Percentiles rank a stretch among this genome's conserved stretches.
phyloP scores from a whole-genome alignment of 202 grass and related monocot genomes.

The Panicum hallii region DNA sequence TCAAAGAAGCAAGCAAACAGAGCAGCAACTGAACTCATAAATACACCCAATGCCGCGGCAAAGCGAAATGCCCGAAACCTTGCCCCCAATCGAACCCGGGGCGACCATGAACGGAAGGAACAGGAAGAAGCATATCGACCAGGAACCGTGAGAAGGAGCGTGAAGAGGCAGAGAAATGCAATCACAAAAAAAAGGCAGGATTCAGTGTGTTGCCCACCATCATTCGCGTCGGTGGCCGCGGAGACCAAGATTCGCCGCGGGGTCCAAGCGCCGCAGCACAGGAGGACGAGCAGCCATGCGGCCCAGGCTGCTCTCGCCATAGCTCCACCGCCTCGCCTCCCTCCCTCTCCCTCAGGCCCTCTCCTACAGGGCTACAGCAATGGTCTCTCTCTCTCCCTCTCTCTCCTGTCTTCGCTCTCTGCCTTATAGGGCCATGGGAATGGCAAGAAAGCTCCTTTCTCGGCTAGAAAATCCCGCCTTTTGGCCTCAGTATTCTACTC shows the following conservation, averaged over 20 bases:
- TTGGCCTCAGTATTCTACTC: not conserved
- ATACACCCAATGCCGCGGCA: conserved; percentile 9
- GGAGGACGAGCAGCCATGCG: conserved; percentile 34
- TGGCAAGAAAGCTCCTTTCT: conserved; percentile 52
- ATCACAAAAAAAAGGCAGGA: conserved; percentile 23
- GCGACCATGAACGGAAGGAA: conserved; percentile 4
- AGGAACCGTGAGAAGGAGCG: not conserved
- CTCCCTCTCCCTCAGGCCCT: not conserved
- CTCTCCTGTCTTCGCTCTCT: not conserved
- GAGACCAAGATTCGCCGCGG: conserved; percentile 46
- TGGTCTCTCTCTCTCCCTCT: not conserved
- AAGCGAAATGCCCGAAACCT: conserved; percentile 4
- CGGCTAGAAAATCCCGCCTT: conserved; percentile 38
- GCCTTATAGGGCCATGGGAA: conserved; percentile 35
- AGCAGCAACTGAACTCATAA: conserved; percentile 10
- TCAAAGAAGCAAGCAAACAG: not conserved
- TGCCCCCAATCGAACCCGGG: conserved; percentile 27
- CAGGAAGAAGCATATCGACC: not conserved
- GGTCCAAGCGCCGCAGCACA: conserved; percentile 42
- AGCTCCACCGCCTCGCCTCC: conserved; percentile 29
- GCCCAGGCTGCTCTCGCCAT: conserved; percentile 41
- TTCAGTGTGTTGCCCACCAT: conserved; percentile 44
- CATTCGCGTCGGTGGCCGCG: conserved; percentile 56
- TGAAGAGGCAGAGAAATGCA: conserved; percentile 4
- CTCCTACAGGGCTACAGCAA: conserved; percentile 19